Conservation (phyloP, 768 basidiomycete species). For the Galerina sulciceps region DNA sequence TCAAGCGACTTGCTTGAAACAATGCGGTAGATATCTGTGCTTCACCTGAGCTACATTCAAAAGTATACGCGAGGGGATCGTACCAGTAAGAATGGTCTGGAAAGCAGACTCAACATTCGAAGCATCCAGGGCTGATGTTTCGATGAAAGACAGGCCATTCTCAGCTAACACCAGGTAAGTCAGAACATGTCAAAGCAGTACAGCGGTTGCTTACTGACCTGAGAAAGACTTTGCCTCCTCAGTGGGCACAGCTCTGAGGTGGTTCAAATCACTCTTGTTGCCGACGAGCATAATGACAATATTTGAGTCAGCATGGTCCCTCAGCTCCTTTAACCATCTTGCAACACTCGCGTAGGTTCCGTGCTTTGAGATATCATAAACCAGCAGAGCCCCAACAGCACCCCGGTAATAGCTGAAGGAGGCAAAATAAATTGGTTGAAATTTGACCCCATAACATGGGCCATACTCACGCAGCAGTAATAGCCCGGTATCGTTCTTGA, state of each 20-base stretch:
- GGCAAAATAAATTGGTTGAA: neutral
- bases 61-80: slow-evolving; percentile 25
- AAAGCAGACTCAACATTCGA: slow-evolving; percentile 98
- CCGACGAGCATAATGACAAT: slow-evolving; percentile 97
- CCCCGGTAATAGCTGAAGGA: slow-evolving; percentile 90
- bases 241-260: slow-evolving; percentile 93
- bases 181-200: slow-evolving; percentile 7
- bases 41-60: neutral
- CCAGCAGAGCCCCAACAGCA: slow-evolving; percentile 89
- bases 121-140: slow-evolving; percentile 99
- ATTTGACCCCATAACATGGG: neutral
- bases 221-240: slow-evolving; percentile 96
- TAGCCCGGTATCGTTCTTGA: slow-evolving; percentile 98
- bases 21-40: slow-evolving; percentile 93
- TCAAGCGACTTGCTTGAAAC: slow-evolving; percentile 96
- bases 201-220: slow-evolving; percentile 50
- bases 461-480: slow-evolving; percentile 85
- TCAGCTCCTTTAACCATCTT: slow-evolving; percentile 96
- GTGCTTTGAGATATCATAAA: slow-evolving; percentile 94
- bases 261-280: slow-evolving; percentile 99
- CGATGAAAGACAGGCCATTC: slow-evolving; percentile 93
- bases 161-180: slow-evolving; percentile 58
- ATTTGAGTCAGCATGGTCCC: slow-evolving; percentile 93
- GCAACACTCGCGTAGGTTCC: slow-evolving; percentile 93
- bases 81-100: slow-evolving; percentile 94